Base-by-base conservation (phyloP, 805 yeast genomes). In the Maudiozyma serrabonitensis region DNA sequence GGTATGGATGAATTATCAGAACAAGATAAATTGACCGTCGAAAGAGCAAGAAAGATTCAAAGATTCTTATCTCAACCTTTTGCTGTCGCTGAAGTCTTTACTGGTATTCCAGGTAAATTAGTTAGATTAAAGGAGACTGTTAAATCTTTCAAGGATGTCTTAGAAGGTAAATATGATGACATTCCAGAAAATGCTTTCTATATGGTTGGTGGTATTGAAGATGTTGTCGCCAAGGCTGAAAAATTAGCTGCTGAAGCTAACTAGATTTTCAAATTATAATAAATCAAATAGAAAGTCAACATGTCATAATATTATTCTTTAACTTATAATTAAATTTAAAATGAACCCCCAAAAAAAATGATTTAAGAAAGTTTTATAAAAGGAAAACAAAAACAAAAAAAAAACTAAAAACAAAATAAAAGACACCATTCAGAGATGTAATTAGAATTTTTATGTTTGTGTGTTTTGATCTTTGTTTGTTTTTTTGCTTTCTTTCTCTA, bases 1-100 rank as follows among this genome's bases (percentile, higher is more conserved):
- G 99, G 99, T 90, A 93, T 93, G 99, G 99, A 93, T 77, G 99
- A 93, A 82, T 84, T 93, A 79, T 89, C 97, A 62, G 99, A 93
- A 81, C 77, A 83, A 67, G 99, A 93, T 79, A 93, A 93, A 80
- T 84, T 93, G 73, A 91, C 98, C 61, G 99, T 93, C 75, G 99
- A 93, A 83, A 91, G 99, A 82, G 99, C 99, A 67, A 88, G 99
- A 82, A 93, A 93, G 86, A 89, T 93, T 70, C 98, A 93, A 81
- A 87, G 98, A 81, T 93, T 93, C 95, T 81, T 93, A 75, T 93
- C 99, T 69, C 99, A 93, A 81, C 99, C 99, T 66, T 93, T 93
- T 76, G 93, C 98, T 55, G 99, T 93, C 64, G 99, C 99, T 66
- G 96, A 93, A 80, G 98, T 93, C 70, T 93, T 93, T 90, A 93